A percentile compares a stretch with the other conserved stretches of the same genome.
phyloP scores from a whole-genome alignment of 371 early-diverging fungal species.

The Mycotypha africana region DNA sequence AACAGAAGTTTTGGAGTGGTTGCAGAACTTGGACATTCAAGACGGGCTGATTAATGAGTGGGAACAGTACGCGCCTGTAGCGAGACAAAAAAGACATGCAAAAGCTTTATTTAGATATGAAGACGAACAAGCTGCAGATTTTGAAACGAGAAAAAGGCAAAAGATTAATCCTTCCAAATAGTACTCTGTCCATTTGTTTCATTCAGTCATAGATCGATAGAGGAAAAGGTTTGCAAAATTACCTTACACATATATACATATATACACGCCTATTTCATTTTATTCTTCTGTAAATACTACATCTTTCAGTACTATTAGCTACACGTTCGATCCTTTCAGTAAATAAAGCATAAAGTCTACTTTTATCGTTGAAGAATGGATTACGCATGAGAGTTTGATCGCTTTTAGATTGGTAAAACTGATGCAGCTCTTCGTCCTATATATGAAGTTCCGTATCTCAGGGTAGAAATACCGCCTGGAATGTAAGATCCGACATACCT shows the following conservation, averaged over 20 bases:
- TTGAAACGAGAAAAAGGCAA: neutral
- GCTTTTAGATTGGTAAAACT: constrained; percentile 36
- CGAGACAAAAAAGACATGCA: constrained; percentile 29
- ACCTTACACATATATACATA: too few relatives aligned
- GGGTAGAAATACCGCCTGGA: constrained; percentile 45
- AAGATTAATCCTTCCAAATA: too few relatives aligned
- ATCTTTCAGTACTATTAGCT: too few relatives aligned
- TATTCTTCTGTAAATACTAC: too few relatives aligned
- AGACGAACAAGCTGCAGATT: constrained; percentile 6
- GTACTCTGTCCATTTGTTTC: too few relatives aligned
- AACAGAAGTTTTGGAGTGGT: constrained; percentile 36
- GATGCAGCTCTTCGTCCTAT: constrained; percentile 45
- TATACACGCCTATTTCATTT: too few relatives aligned
- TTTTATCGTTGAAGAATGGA: too few relatives aligned
- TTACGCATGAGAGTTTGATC: too few relatives aligned
- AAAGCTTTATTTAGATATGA: constrained; percentile 14
- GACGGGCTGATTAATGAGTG: constrained; percentile 35
- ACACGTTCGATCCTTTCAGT: too few relatives aligned
- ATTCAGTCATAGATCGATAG: too few relatives aligned
- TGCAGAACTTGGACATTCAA: constrained; percentile 14
- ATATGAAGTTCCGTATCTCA: constrained; percentile 41
- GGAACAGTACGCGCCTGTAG: constrained; percentile 24
- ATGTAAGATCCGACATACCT: constrained; percentile 52
- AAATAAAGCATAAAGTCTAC: too few relatives aligned
- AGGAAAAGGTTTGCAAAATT: too few relatives aligned